Base-by-base conservation (phyloP, 139 green algal species). In the Mychonastes homosphaera region DNA sequence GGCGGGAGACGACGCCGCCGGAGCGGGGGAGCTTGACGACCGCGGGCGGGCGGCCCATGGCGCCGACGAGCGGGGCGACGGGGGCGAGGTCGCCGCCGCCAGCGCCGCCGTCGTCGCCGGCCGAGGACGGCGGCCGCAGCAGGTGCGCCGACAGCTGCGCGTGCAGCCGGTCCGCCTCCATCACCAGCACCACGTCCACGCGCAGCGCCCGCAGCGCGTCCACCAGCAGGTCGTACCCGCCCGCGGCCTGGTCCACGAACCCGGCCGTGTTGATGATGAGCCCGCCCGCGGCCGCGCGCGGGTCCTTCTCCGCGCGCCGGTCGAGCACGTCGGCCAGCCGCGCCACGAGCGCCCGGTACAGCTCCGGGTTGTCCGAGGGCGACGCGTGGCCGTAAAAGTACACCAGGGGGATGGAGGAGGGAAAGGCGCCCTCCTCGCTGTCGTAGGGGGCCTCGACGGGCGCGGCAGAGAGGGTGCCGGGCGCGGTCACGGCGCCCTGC, bases 181-280 rank as follows among this genome's bases (percentile, higher is more conserved):
- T 48, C n/a, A 96, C 89, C 15, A 96, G 40, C 44, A 96, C 78
- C 21, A 88, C 74, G 48, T 95, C 79, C 39, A 78, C 76, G 58
- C 77, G 74, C 23, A 91, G 53, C 18, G 76, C 56, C 24, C 62
- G 34, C n/a, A 94, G 81, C 9, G 76, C 67, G 62, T 97, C 77
- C 28, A 90, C 56, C 29, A 97, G 69, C 52, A 97, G 81, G 54
- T 95, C 82, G 58, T 95, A 96, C 3, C 90, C 90, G 12, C 90
- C 64, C 23, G 79, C 90, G n/a, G n/a, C n/a, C n/a, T n/a, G n/a
- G 4, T 94, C 83, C 4, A 95, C 62, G 81, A 84, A 97, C 29
- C 91, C 90, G 75, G 95, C 88, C 6, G 87, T 95, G 81, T 97
- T 97, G 56, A 95, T 75, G 16, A 97, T 38, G 45, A 89, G 65